Base-by-base conservation (phyloP, 2,329 filamentous ascomycete species). In the Graphium sp. region DNA sequence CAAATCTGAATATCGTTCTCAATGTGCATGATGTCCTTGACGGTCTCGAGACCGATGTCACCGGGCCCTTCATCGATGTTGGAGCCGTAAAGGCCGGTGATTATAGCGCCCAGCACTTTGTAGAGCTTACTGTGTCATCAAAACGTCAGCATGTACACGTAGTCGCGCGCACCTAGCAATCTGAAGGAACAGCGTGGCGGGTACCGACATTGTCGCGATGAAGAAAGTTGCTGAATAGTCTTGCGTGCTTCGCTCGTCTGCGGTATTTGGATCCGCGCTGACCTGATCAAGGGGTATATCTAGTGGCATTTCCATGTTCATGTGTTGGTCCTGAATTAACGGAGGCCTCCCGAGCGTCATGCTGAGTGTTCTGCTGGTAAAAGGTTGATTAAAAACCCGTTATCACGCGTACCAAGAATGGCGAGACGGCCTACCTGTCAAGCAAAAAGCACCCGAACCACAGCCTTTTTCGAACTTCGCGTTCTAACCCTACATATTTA, bases 311-410 rank as follows among this genome's bases (percentile, higher is more conserved):
- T 51, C 45, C 1, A 58, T 37, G 23, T 47, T 49, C 20, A 62
- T 41, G 22, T 58, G 56, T 20, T 46, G 46, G 6, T 60, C 49
- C 2, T 56, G 56, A 15, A 66, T 62, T 0, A 50, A 43, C 1
- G 49, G 42, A 0, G 61, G 61, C 0, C 61, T 46, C 4, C 61
- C 60, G 33, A 63, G 58, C 1, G 59, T 63, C 57, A 64, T 62
- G 35, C 60, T 60, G 24, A 63, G 37, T 3, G 55, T 53, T 31
- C 55, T 57, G 26, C 4, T 14, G n/a, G n/a, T n/a, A n/a, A n/a
- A n/a, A n/a, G n/a, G n/a, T n/a, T n/a, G n/a, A n/a, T n/a, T n/a
- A n/a, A n/a, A n/a, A n/a, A n/a, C n/a, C n/a, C n/a, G n/a, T n/a
- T n/a, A n/a, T n/a, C n/a, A n/a, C n/a, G n/a, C 12, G 6, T 11